Base-by-base conservation (phyloP, 108 stramenopile genomes). In the Schizochytrium sp. region DNA sequence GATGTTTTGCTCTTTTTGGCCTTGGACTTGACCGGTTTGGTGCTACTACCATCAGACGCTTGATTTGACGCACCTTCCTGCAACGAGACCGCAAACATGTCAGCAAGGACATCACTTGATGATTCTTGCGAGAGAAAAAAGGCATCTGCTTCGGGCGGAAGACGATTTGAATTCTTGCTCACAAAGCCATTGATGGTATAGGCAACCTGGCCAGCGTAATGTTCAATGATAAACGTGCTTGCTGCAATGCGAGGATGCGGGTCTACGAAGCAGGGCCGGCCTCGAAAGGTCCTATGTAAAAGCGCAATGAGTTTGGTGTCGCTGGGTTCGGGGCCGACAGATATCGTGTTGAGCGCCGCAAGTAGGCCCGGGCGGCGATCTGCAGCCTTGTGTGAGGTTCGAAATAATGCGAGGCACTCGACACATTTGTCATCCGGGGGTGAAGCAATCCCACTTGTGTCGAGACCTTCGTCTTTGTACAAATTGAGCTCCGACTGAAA, bases 381-480 rank as follows among this genome's bases (percentile, higher is more conserved):
- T 28, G 34, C 63, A 16, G 14, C 25, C 8, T 69, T 69, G 8
- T 41, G 63, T 25, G 93, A 94, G 25, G 87, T 90, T 58, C 58
- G 96, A 76, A 93, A 93, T 12, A 94, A 93, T 92, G 97, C 97
- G 91, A 99, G 97, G 4, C 98, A 97, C 72, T 99, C 98, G 48
- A 98, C 89, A 92, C 98, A 98, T 88, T 97, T 97, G 90, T 97
- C 94, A 91, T 99, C 99, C 92, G 98, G 98, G 6, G 98, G 97
- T 90, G 97, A 98, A 14, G 93, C 92, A 88, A 99, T 88, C 92
- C 91, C 91, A 60, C 53, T 55, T 90, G 90, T 90, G 57, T 91
- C 93, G 34, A 94, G 93, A 14, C 88, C 90, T 88, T 94, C 94
- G 44, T 53, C 87, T 28, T 59, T 57, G 89, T 94, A 94, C 89